Evolutionary conservation across 1,284 basidiomycete species (phyloP).

Genomic region (Kalmanozyma brasiliensis): DNA sequence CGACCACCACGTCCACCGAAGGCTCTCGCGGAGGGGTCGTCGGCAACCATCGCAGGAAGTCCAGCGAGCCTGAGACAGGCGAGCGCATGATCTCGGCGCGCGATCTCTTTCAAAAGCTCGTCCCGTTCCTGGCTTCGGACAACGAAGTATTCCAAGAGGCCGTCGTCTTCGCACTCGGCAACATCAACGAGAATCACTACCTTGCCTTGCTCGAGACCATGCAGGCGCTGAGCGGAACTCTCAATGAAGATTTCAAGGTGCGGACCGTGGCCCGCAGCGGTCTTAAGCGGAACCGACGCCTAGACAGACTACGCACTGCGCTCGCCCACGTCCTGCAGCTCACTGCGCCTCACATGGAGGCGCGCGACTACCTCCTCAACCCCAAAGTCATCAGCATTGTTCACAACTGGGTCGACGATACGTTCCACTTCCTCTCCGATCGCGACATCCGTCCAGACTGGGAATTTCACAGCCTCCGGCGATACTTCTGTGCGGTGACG

Average conservation of each 20-base stretch:
- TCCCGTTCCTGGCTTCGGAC: constrained; percentile 87
- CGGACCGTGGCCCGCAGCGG: constrained; percentile 60
- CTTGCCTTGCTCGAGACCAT: constrained; percentile 85
- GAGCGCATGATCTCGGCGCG: constrained; percentile 82
- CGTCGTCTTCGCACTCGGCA: constrained; percentile 86
- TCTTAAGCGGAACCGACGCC: constrained; percentile 74
- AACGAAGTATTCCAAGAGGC: constrained; percentile 84
- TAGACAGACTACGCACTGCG: constrained; percentile 85
- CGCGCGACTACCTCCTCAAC: constrained; percentile 77
- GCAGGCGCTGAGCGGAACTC: constrained; percentile 80
- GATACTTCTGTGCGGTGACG: constrained; percentile 88
- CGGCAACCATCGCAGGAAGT: constrained; percentile 78
- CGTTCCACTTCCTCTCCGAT: constrained; percentile 79
- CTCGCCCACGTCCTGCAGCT: constrained; percentile 90
- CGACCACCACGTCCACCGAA: constrained; percentile 72
- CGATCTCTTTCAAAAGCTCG: constrained; percentile 81
- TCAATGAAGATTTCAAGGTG: constrained; percentile 78
- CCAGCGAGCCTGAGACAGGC: constrained; percentile 73
- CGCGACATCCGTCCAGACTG: constrained; percentile 80
- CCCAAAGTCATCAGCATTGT: constrained; percentile 79
- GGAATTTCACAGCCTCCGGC: constrained; percentile 82
- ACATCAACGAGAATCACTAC: constrained; percentile 81
- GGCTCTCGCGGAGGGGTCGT: constrained; percentile 71
- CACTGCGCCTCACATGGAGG: constrained; percentile 80
- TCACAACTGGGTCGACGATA: constrained; percentile 85